Evolutionary conservation across 768 basidiomycete genomes (phyloP), one percentile per base, ranked within the genome.

Genomic region (Porphyrellus cyaneotinctus): DNA sequence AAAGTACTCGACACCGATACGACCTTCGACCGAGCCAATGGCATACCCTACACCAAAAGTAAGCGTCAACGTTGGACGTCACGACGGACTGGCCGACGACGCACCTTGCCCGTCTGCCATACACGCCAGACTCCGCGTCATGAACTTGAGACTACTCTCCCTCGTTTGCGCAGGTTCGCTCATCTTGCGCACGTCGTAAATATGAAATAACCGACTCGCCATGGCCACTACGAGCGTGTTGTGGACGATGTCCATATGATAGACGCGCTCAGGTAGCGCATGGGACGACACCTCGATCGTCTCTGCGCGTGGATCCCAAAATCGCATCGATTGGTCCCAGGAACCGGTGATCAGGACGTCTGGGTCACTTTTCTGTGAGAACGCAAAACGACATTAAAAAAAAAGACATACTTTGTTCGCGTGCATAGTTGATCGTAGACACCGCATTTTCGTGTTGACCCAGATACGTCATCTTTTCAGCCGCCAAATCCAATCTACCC

Each of bases 1-100:
- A 60, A 97, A 95, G 69, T 95, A 99, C 69, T 99, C 97, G 28
- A 98, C 94, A 0, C 95, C 93, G 52, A 98, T 97, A 22, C 97
- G 81, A 1, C 97, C 97, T 63, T 99, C 97, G 14, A 95, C 92
- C 0, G 91, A 94, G 0, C 88, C 90, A 0, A 87, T 91, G 12
- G 94, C 94, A 69, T 91, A 99, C 12, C 95, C 94, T 51, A 15
- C 22, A n/a, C 10, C 32, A 20, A 7, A n/a, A 1, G 12, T 32
- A 30, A 44, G 13, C 10, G 36, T 18, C n/a, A n/a, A n/a, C n/a
- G n/a, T n/a, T n/a, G n/a, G n/a, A n/a, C n/a, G n/a, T n/a, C n/a
- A 6, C 32, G 8, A 12, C 18, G 13, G 6, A 4, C 24, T 15
- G 2, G 9, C 6, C 5, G 42, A 5, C 22, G 2, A 42, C 77